Conservation (phyloP, 2,329 filamentous ascomycete genomes). For the Cladosporium sp. region DNA sequence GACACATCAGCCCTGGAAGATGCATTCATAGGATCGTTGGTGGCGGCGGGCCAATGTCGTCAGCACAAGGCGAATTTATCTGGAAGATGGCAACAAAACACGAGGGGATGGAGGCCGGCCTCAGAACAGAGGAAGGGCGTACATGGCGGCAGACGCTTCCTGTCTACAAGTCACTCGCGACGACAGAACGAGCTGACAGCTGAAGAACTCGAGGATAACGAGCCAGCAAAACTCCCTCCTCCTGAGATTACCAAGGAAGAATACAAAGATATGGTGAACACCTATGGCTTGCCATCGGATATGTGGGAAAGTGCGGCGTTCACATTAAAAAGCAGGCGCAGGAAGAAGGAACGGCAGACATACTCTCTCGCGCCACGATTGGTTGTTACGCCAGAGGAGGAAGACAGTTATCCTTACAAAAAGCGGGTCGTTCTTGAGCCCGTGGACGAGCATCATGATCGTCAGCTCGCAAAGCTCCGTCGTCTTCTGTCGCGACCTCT, state of each 20-base stretch:
- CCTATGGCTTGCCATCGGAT: constrained; percentile 34
- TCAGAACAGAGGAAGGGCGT: background rate
- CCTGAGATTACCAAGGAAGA: constrained; percentile 37
- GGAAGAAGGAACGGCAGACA: constrained; percentile 9
- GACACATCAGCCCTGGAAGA: constrained; percentile 41
- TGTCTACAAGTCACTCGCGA: background rate
- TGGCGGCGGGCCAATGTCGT: constrained; percentile 47
- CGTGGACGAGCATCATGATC: constrained; percentile 20
- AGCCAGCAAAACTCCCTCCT: background rate
- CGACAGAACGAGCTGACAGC: background rate
- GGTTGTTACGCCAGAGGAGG: constrained; percentile 25
- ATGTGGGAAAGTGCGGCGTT: constrained; percentile 15
- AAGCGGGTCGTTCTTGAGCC: constrained; percentile 20
- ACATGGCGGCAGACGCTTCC: constrained; percentile 1
- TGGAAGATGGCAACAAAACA: constrained; percentile 7
- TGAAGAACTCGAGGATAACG: background rate
- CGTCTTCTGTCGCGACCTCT: constrained; percentile 12
- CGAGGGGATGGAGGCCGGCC: constrained; percentile 10
- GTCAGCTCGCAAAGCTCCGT: constrained; percentile 17
- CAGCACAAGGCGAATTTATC: constrained; percentile 40
- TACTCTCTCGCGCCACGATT: constrained; percentile 28
- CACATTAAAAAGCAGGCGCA: background rate
- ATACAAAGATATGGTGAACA: constrained; percentile 46
- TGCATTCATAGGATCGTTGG: constrained; percentile 50
- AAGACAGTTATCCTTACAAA: constrained; percentile 14